A percentile compares a stretch with the other conserved stretches of the same genome.
phyloP scores from a whole-genome alignment of 208 protist genomes.

The Crithidia thermophila region DNA sequence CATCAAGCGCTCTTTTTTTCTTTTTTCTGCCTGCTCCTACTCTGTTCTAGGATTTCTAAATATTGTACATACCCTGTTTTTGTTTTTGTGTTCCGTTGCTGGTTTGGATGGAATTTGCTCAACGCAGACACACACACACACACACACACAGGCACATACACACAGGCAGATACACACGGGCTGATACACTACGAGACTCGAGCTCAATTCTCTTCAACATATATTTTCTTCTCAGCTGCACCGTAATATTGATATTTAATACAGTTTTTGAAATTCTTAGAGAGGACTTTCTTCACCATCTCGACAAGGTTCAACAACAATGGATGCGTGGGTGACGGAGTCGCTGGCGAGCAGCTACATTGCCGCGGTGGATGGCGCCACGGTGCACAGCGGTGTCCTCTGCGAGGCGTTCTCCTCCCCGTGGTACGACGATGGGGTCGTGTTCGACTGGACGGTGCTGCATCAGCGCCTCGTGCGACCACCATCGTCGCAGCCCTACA shows the following conservation, averaged over 20 bases:
- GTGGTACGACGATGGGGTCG: conserved; percentile 71
- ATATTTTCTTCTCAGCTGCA: no score
- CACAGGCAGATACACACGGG: not conserved
- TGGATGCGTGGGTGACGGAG: conserved; percentile 50
- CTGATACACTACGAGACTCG: not conserved
- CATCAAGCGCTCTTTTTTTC: no score
- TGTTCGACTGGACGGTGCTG: conserved; percentile 64
- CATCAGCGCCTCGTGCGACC: conserved; percentile 42
- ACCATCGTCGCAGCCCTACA: not conserved
- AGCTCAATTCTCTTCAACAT: no score
- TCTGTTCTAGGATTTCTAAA: no score
- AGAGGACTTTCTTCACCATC: no score
- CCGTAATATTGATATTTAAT: no score
- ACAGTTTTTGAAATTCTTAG: no score
- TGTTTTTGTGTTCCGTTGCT: not conserved
- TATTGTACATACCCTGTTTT: not conserved
- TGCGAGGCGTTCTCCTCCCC: conserved; percentile 45
- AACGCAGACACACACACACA: no score
- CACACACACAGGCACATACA: not conserved
- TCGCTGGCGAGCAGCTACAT: conserved; percentile 35
- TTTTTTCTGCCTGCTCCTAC: no score
- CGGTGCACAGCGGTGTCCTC: conserved; percentile 36
- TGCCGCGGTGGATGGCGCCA: not conserved
- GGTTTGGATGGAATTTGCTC: no score
- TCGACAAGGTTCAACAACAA: conserved; percentile 7